A percentile compares a stretch with the other conserved stretches of the same genome.
Evolutionary conservation across 192 early-diverging fungal species (phyloP).

Genomic region (Coemansia sp.): DNA sequence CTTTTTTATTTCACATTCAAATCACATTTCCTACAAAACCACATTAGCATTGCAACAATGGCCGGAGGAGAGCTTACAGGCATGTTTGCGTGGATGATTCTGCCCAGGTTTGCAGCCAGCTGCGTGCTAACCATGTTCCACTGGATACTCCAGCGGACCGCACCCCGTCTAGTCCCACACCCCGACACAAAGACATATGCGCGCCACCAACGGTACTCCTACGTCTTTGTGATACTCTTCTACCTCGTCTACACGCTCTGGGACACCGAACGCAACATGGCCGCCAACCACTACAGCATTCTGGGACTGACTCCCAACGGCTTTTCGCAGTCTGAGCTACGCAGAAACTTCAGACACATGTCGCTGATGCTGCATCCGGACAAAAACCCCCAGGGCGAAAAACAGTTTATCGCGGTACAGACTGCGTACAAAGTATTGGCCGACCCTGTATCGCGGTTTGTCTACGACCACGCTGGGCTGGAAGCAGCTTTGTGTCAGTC

Average conservation of each 20-base stretch:
- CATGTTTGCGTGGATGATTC: constrained; percentile 43
- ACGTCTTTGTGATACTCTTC: constrained; percentile 31
- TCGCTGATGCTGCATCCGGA: constrained; percentile 64
- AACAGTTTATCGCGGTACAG: constrained; percentile 76
- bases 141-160: constrained; percentile 28
- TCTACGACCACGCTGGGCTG: constrained; percentile 73
- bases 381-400: constrained; percentile 68
- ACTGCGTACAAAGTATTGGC: constrained; percentile 78
- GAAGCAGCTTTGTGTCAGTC: constrained; percentile 64
- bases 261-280: constrained; percentile 34
- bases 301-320: constrained; percentile 36
- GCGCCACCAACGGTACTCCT: constrained; percentile 41
- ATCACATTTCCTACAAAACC: background rate
- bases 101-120: constrained; percentile 41
- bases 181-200: constrained; percentile 24
- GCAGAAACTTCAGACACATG: constrained; percentile 56
- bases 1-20: background rate
- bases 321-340: constrained; percentile 25
- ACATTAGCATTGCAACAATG: background rate
- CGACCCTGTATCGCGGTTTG: constrained; percentile 63
- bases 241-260: constrained; percentile 48
- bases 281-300: constrained; percentile 45
- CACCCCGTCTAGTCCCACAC: constrained; percentile 38
- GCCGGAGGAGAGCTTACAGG: constrained; percentile 27
- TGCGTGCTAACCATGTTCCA: constrained; percentile 28